Evolutionary conservation across 2,329 filamentous ascomycete species (phyloP).

Genomic region (Fusarium brachygibbosum): DNA sequence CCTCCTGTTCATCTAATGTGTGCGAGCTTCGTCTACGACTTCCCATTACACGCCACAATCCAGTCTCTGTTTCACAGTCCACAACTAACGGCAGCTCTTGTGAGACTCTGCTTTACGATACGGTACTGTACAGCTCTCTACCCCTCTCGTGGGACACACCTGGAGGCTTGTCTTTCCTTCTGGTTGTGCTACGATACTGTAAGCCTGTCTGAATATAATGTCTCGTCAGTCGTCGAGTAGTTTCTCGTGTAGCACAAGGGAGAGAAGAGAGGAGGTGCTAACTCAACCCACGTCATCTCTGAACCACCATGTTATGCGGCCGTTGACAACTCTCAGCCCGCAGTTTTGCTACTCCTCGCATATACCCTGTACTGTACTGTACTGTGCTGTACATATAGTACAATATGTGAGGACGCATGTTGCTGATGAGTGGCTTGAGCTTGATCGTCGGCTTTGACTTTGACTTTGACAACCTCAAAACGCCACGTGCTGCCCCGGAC

Average conservation of each 20-base stretch:
- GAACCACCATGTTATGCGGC: slow-evolving; percentile 13
- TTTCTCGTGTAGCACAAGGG: neutral
- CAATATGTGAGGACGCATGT: neutral
- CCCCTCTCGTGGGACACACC: slow-evolving; percentile 12
- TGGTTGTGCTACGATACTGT: neutral
- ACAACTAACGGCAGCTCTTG: neutral
- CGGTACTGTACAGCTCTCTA: neutral
- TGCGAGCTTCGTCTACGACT: slow-evolving; percentile 15
- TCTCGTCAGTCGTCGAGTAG: slow-evolving; percentile 23
- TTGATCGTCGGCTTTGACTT: neutral
- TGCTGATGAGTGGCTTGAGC: neutral
- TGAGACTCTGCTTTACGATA: slow-evolving; percentile 14
- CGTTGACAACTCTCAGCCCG: slow-evolving; percentile 14
- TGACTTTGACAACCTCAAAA: neutral
- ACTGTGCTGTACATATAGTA: neutral
- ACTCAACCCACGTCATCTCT: neutral
- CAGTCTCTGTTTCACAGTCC: slow-evolving; percentile 16
- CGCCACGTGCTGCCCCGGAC: slow-evolving; percentile 7
- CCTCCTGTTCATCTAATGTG: neutral
- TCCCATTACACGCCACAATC: slow-evolving; percentile 27
- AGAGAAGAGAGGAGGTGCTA: neutral
- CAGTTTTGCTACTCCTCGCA: slow-evolving; percentile 1
- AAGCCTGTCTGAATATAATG: slow-evolving; percentile 8
- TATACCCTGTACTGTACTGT: neutral
- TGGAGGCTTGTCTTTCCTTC: neutral